Evolutionary conservation across 208 protist species (phyloP).

Genomic region (Acanthamoeba royreba): DNA sequence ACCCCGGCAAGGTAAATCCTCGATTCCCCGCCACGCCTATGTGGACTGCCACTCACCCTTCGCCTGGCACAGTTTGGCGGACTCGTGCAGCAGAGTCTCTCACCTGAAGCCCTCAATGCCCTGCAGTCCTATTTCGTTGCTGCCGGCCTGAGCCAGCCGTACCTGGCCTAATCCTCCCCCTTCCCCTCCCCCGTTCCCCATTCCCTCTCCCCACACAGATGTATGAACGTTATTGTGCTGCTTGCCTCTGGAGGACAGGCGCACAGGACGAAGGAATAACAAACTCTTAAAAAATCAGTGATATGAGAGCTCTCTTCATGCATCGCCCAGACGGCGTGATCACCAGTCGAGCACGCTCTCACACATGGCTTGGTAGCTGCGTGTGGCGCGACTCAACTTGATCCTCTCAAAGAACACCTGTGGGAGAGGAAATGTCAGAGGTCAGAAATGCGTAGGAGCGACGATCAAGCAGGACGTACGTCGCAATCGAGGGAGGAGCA

Average conservation of each 20-base stretch:
- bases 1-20: constrained; percentile 24
- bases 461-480: not conserved
- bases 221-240: too few relatives aligned
- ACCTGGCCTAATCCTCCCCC: constrained; percentile 15
- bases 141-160: not conserved
- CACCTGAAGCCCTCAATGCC: not conserved
- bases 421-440: not conserved
- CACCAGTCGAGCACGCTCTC: not conserved
- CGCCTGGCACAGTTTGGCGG: not conserved
- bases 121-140: constrained; percentile 19
- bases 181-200: too few relatives aligned
- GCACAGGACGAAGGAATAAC: too few relatives aligned
- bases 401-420: constrained; percentile 23
- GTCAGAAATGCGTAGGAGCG: not conserved
- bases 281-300: too few relatives aligned
- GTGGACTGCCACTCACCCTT: not conserved
- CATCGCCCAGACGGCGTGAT: too few relatives aligned
- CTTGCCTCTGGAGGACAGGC: too few relatives aligned
- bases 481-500: not conserved
- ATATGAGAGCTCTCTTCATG: too few relatives aligned
- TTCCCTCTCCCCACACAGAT: too few relatives aligned
- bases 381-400: not conserved
- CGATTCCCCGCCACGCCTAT: too few relatives aligned
- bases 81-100: not conserved
- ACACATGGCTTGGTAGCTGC: not conserved